These are phyloP conservation scores for Pseudogymnoascus sp. DNA, from an alignment of 2,329 filamentous ascomycete genomes.

Conservation along the genomic window DNA sequence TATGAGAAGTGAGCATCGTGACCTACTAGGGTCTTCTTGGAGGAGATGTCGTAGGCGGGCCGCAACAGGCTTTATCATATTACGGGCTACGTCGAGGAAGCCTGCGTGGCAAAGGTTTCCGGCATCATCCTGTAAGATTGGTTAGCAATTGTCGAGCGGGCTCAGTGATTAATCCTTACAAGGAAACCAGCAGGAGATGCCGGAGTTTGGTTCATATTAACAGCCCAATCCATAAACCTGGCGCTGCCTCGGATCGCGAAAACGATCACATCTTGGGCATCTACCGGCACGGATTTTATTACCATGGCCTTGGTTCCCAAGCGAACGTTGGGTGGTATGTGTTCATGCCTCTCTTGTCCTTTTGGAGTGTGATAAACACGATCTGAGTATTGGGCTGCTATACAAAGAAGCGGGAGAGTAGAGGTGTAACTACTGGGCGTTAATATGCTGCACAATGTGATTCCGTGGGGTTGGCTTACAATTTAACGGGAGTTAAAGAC, in stretches of 20 bases:
- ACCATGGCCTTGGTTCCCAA: conserved; percentile 79
- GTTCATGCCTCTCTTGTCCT: conserved; percentile 56
- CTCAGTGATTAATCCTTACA: conserved; percentile 26
- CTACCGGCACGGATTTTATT: conserved; percentile 71
- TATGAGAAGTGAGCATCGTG: conserved; percentile 64
- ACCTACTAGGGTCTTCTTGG: conserved; percentile 60
- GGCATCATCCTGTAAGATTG: conserved; percentile 49
- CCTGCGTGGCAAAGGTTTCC: conserved; percentile 74
- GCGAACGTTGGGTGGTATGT: conserved; percentile 62
- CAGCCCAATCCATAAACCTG: conserved; percentile 77
- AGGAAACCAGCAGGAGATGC: conserved; percentile 60
- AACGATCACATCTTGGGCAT: conserved; percentile 69
- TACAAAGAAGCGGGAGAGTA: conserved; percentile 68
- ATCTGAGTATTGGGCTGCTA: conserved; percentile 71
- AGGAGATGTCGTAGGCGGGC: conserved; percentile 60
- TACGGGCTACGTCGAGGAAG: conserved; percentile 66
- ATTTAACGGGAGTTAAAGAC: conserved; percentile 56
- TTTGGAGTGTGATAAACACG: conserved; percentile 61
- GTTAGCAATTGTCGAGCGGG: conserved; percentile 9
- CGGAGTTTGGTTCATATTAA: conserved; percentile 67
- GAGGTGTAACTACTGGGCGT: conserved; percentile 50
- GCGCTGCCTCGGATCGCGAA: conserved; percentile 77
- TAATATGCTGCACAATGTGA: conserved; percentile 10
- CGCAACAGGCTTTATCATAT: conserved; percentile 68
- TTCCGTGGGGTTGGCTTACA: conserved; percentile 39